Evolutionary conservation across 116 monocot species (phyloP), one percentile per base, ranked within the genome.

Genomic region (Dioscorea cayenensis): DNA sequence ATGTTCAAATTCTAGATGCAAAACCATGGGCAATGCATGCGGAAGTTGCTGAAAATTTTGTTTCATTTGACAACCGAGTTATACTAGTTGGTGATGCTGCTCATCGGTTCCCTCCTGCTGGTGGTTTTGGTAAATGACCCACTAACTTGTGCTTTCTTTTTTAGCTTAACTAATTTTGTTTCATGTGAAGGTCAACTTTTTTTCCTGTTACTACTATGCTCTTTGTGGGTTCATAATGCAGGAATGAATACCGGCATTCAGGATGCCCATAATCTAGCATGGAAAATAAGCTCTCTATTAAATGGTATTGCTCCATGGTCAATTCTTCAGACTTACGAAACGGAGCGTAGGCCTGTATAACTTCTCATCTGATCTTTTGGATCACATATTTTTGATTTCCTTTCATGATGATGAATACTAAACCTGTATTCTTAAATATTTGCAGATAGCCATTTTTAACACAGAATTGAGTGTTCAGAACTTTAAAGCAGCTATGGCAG

Each of bases 1-100:
- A 99, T 76, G 37, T 99, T 27, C 48, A 91, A 43, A 68, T 99
- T 64, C 22, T 86, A 71, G 99, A 99, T 66, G 78, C 91, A 85
- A 99, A 99, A 79, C 87, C 99, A 78, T 99, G 99, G 99, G 87
- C 83, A 35, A 99, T 99, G 99, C 88, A 99, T 87, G 99, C 94
- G 66, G 94, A 99, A 84, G 89, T 99, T 86, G 99, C 99, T 52
- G 89, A 94, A 82, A 85, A 83, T 27, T 99, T 85, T 82, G 69
- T 83, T 64, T 38, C 90, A 38, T 81, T 70, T 73, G 66, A 86
- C 76, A 84, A 83, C 59, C 80, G 84, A 69, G 86, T 93, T 2
- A 76, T 97, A 69, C 90, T 97, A 81, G 84, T 76, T 66, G 97
- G 97, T 50, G 93, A 97, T 90, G 90, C 97, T 73, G 93, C 90